phyloP scores from a whole-genome alignment of 345 rosid genomes.

The Eucalyptus guilfoylei region DNA sequence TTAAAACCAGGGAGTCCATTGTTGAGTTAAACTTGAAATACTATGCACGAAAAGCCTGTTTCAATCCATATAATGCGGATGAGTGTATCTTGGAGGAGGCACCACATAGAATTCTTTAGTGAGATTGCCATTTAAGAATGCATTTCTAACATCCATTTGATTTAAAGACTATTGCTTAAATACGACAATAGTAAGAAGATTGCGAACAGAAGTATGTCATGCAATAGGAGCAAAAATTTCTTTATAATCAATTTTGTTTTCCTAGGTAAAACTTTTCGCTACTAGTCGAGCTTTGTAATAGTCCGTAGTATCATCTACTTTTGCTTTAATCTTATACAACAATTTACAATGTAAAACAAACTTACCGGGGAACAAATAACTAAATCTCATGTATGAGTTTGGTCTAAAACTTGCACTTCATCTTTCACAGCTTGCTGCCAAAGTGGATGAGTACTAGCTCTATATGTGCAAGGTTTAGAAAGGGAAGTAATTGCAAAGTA shows the following conservation, averaged over 20 bases:
- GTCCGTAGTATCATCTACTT: neutral
- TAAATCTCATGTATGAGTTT: neutral
- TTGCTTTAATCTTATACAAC: neutral
- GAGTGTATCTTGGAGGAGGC: neutral
- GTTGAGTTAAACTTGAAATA: neutral
- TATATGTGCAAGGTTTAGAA: neutral
- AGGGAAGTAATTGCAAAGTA: neutral
- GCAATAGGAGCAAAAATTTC: neutral
- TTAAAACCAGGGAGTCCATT: neutral
- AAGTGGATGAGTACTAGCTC: neutral
- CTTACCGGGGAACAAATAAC: neutral
- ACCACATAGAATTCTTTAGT: neutral
- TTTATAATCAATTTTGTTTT: no score
- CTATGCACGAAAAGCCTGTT: neutral
- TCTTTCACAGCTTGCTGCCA: neutral
- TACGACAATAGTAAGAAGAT: neutral
- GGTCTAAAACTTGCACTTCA: neutral
- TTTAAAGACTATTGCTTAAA: neutral
- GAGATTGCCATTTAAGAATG: neutral
- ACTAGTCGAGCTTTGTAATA: neutral
- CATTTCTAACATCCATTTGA: neutral
- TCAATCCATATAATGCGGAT: neutral
- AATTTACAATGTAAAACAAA: neutral
- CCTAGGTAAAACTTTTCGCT: neutral
- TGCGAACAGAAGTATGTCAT: neutral